These are phyloP conservation scores for Vigna nakashimae DNA, from an alignment of 306 rosid genomes.

Conservation along the genomic window DNA sequence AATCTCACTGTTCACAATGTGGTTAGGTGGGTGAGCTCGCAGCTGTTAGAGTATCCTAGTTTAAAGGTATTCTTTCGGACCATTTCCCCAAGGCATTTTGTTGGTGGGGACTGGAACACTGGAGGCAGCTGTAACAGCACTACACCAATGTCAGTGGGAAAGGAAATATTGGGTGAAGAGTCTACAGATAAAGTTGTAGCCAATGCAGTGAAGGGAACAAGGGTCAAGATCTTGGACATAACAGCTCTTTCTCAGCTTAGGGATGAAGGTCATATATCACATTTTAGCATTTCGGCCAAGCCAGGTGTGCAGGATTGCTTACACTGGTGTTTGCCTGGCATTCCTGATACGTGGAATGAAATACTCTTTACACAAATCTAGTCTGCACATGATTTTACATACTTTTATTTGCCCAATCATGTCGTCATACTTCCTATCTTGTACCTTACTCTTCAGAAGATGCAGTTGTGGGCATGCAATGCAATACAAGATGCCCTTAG, in stretches of 20 bases:
- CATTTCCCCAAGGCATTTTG: slow-evolving; percentile 94
- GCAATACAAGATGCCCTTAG: slow-evolving; percentile 15
- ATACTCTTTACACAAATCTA: slow-evolving; percentile 83
- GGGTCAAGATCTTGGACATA: slow-evolving; percentile 90
- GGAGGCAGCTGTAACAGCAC: slow-evolving; percentile 98
- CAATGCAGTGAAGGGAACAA: slow-evolving; percentile 81
- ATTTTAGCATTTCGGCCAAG: slow-evolving; percentile 66
- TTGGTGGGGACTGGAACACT: slow-evolving; percentile 98
- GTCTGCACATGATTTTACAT: slow-evolving; percentile 39
- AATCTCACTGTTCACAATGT: slow-evolving; percentile 77
- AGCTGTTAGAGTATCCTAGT: slow-evolving; percentile 76
- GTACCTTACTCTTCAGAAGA: slow-evolving; percentile 26
- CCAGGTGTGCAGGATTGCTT: slow-evolving; percentile 84
- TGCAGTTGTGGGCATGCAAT: slow-evolving; percentile 35
- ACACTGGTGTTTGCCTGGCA: slow-evolving; percentile 98
- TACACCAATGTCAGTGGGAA: slow-evolving; percentile 85
- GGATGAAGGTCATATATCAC: slow-evolving; percentile 95
- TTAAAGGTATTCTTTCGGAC: slow-evolving; percentile 77
- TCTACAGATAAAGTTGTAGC: slow-evolving; percentile 74
- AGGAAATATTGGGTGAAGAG: slow-evolving; percentile 71
- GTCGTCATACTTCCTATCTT: slow-evolving; percentile 9
- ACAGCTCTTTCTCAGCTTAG: slow-evolving; percentile 81
- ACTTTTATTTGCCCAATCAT: slow-evolving; percentile 20
- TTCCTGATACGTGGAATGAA: slow-evolving; percentile 97
- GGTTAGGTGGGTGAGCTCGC: slow-evolving; percentile 81